phyloP scores from a whole-genome alignment of 2,329 filamentous ascomycete species.

The Colletotrichum sp. region DNA sequence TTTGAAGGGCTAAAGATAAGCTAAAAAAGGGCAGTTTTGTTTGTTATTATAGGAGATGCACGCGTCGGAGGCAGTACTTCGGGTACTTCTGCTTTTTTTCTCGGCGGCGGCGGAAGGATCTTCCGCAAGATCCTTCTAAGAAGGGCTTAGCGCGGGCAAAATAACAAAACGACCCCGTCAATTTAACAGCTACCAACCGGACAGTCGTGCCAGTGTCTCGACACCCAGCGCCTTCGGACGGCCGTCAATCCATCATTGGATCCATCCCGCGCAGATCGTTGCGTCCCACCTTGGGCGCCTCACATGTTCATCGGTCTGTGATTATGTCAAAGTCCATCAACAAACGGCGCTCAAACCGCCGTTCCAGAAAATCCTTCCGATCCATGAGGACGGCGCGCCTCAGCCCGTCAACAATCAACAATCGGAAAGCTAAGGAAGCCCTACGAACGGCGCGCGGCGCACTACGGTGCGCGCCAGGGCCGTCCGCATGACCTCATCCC shows the following conservation, averaged over 20 bases:
- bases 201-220: background rate
- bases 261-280: constrained; percentile 6
- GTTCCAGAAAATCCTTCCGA: background rate
- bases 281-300: background rate
- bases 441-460: background rate
- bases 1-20: too few relatives aligned
- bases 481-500: constrained; percentile 7
- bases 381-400: background rate
- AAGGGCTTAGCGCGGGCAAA: too few relatives aligned
- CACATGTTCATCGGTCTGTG: background rate
- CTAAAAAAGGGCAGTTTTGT: too few relatives aligned
- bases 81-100: too few relatives aligned
- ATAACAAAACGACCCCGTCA: too few relatives aligned
- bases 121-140: too few relatives aligned
- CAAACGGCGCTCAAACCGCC: constrained; percentile 8
- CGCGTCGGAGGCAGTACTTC: too few relatives aligned
- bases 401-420: background rate
- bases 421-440: background rate
- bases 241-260: background rate
- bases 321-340: background rate
- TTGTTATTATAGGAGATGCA: too few relatives aligned
- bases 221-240: background rate
- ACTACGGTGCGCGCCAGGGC: background rate
- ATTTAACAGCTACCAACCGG: too few relatives aligned
- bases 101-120: too few relatives aligned